These are phyloP conservation scores for Daldinia caldariorum DNA, from an alignment of 495 filamentous ascomycete genomes.

Conservation along the genomic window DNA sequence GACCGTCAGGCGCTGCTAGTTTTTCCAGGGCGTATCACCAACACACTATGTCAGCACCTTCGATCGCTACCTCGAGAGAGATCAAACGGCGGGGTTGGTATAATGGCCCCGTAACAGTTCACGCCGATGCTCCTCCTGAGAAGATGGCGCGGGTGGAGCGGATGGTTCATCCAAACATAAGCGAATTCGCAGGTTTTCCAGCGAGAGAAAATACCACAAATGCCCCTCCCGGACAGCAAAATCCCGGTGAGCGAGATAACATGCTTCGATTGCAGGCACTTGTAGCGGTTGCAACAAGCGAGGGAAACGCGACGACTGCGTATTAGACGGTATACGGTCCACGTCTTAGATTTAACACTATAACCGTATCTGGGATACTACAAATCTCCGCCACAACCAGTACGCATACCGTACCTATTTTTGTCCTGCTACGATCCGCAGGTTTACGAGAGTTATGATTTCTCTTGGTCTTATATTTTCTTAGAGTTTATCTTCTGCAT, in stretches of 20 bases:
- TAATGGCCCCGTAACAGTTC: conserved; percentile 62
- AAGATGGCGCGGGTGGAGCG: conserved; percentile 56
- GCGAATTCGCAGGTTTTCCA: conserved; percentile 57
- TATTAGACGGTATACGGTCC: conserved; percentile 45
- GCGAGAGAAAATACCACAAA: conserved; percentile 44
- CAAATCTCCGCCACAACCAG: not conserved
- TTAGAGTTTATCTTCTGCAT: conserved; percentile 37
- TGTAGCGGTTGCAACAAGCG: conserved; percentile 88
- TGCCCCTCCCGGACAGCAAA: conserved; percentile 41
- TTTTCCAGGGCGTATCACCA: conserved; percentile 52
- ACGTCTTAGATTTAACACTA: not conserved
- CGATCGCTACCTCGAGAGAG: conserved; percentile 62
- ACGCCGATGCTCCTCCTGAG: conserved; percentile 51
- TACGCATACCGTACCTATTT: not conserved
- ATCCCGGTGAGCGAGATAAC: conserved; percentile 46
- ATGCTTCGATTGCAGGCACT: conserved; percentile 82
- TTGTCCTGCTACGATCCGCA: conserved; percentile 8
- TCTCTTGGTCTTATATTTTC: conserved; percentile 26
- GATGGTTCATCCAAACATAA: conserved; percentile 61
- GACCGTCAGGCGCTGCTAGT: conserved; percentile 4
- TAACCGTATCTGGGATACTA: conserved; percentile 10
- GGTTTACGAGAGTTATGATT: conserved; percentile 39
- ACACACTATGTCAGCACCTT: conserved; percentile 63
- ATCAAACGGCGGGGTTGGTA: conserved; percentile 76
- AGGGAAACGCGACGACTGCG: conserved; percentile 69